Conservation (phyloP, 257 asterid genomes). For the Anisodus acutangulus region DNA sequence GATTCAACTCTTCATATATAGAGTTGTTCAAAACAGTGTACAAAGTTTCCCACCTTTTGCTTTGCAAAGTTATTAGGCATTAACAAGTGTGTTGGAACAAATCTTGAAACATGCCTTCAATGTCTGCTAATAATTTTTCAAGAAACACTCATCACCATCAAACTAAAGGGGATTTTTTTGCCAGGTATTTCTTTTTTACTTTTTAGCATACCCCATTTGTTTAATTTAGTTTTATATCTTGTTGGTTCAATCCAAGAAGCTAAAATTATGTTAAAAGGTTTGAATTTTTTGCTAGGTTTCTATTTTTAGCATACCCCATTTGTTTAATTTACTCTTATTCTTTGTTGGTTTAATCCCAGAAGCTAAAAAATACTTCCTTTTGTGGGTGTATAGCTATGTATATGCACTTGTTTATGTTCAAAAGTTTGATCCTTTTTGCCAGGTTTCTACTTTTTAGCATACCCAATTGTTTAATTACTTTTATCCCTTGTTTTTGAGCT, state of each 20-base stretch:
- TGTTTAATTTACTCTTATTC: not conserved
- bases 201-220: constrained; percentile 16
- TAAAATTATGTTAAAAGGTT: not conserved
- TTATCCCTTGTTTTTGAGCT: too few relatives aligned
- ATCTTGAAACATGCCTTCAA: constrained; percentile 57
- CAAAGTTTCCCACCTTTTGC: not conserved
- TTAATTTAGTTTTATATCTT: not conserved
- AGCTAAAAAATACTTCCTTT: not conserved
- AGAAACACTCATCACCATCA: constrained; percentile 37
- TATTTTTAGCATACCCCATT: not conserved
- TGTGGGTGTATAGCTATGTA: not conserved
- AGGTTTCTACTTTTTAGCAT: constrained; percentile 38
- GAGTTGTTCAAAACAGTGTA: not conserved
- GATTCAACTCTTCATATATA: too few relatives aligned
- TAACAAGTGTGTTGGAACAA: not conserved
- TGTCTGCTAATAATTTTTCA: constrained; percentile 51
- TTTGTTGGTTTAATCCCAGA: not conserved
- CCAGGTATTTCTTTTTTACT: constrained; percentile 44
- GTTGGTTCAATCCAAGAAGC: not conserved
- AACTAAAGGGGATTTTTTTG: constrained; percentile 46
- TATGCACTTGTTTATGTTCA: not conserved
- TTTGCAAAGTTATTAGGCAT: not conserved
- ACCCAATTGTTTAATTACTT: too few relatives aligned
- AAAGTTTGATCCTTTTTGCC: constrained; percentile 32
- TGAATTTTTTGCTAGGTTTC: constrained; percentile 42